phyloP scores from a whole-genome alignment of 805 yeast genomes.

The Ogataea zsoltii region DNA sequence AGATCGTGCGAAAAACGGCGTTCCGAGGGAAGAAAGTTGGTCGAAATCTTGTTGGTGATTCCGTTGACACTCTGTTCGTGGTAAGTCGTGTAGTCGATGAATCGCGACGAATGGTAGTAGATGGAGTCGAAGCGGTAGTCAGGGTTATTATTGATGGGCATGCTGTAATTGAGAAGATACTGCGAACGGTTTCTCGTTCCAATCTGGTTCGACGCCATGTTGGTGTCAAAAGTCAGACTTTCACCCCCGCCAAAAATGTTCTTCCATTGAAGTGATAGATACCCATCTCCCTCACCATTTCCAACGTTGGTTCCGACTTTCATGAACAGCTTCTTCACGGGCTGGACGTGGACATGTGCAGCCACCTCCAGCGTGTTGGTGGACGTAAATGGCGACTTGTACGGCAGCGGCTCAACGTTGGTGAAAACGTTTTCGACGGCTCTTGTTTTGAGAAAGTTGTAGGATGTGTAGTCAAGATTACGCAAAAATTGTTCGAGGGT shows the following conservation, averaged over 20 bases:
- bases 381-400: constrained; percentile 19
- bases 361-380: constrained; percentile 29
- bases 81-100: constrained; percentile 47
- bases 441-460: constrained; percentile 43
- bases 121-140: constrained; percentile 41
- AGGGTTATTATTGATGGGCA: constrained; percentile 46
- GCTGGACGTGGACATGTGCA: constrained; percentile 38
- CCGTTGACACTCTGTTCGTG: constrained; percentile 48
- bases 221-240: constrained; percentile 46
- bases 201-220: constrained; percentile 39
- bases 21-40: constrained; percentile 35
- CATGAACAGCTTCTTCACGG: constrained; percentile 72
- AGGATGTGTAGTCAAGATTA: constrained; percentile 45
- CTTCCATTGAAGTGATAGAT: constrained; percentile 67
- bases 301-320: constrained; percentile 96
- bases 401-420: constrained; percentile 27
- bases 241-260: constrained; percentile 63
- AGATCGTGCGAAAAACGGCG: constrained; percentile 47
- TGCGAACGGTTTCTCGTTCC: constrained; percentile 53
- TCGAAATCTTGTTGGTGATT: constrained; percentile 40
- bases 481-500: constrained; percentile 43
- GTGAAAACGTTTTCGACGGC: constrained; percentile 45
- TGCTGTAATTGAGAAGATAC: constrained; percentile 47
- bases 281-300: constrained; percentile 96
- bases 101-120: constrained; percentile 44